Evolutionary conservation across 768 basidiomycete genomes (phyloP), one percentile per base, ranked within the genome.

Genomic region (Rhodocollybia butyracea): DNA sequence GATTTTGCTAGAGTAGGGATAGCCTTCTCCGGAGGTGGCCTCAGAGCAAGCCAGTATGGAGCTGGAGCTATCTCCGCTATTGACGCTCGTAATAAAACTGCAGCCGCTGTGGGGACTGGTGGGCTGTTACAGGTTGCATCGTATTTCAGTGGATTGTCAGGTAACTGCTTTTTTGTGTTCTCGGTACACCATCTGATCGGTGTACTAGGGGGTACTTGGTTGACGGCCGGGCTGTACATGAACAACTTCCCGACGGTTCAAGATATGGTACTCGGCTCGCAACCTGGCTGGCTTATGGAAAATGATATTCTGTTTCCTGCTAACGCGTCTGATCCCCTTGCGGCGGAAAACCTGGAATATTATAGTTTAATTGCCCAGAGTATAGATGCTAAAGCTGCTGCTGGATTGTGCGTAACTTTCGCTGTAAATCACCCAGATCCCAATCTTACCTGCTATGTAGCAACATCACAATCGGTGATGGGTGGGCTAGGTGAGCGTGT

Each of bases 1-100:
- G 66, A 59, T 3, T 74, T 79, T 54, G 79, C 84, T 11, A 77
- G 72, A 51, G 68, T 88, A 19, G 86, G 80, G 1, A 71, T 89
- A 46, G 88, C 88, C 1, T 69, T 89, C 8, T 83, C 84, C 22
- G 90, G 90, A 2, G 86, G 85, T 15, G 88, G 88, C 0, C 77
- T 84, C 41, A 76, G 90, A 36, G 80, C 88, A 0, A 85, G 86
- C 0, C 79, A 82, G 56, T 88, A 78, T 55, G 85, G 80, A 21
- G 88, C 85, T 0, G 85, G 76, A 3, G 77, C 81, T 50, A 61
- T 86, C 15, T 75, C 70, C 17, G 85, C 75, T 1, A 66, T 88
- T 39, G 86, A 90, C 69, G 78, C 78, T 24, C 72, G 85, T 34
- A 88, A 89, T 56, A 66, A 67, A 1, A 77, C 83, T 13, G 73